A percentile compares a stretch with the other conserved stretches of the same genome.
phyloP scores from a whole-genome alignment of 169 alveolate species.

The Plasmodium berghei region DNA sequence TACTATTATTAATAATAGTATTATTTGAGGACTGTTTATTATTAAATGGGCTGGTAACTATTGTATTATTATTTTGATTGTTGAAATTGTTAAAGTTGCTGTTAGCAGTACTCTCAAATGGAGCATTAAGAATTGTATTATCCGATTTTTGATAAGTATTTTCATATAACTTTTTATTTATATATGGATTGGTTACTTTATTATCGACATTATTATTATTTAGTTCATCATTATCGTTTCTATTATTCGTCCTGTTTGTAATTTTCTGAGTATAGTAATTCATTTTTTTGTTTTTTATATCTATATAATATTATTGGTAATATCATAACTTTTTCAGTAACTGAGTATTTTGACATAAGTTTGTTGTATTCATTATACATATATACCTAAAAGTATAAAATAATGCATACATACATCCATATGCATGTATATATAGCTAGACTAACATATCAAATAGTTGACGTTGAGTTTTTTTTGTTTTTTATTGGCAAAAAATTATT shows the following conservation, averaged over 20 bases:
- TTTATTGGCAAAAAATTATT: too few species aligned
- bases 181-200: constrained; percentile 18
- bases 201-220: constrained; percentile 11
- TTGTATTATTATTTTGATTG: neutral
- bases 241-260: constrained; percentile 31
- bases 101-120: constrained; percentile 30
- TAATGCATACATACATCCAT: too few species aligned
- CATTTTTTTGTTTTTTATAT: constrained; percentile 20
- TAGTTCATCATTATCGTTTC: constrained; percentile 25
- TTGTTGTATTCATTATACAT: too few species aligned
- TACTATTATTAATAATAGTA: neutral
- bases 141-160: constrained; percentile 10
- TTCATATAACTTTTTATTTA: constrained; percentile 52
- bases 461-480: too few species aligned
- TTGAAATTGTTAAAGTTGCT: neutral
- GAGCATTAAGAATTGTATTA: constrained; percentile 28
- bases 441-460: too few species aligned
- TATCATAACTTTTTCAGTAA: too few species aligned
- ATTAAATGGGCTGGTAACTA: constrained; percentile 33
- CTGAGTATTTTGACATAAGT: too few species aligned
- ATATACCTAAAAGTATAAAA: too few species aligned
- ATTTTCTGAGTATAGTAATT: constrained; percentile 41
- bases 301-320: too few species aligned
- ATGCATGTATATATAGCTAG: too few species aligned
- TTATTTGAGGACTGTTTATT: neutral